phyloP scores from a whole-genome alignment of 2,329 filamentous ascomycete species.

The Aspergillus calidoustus region DNA sequence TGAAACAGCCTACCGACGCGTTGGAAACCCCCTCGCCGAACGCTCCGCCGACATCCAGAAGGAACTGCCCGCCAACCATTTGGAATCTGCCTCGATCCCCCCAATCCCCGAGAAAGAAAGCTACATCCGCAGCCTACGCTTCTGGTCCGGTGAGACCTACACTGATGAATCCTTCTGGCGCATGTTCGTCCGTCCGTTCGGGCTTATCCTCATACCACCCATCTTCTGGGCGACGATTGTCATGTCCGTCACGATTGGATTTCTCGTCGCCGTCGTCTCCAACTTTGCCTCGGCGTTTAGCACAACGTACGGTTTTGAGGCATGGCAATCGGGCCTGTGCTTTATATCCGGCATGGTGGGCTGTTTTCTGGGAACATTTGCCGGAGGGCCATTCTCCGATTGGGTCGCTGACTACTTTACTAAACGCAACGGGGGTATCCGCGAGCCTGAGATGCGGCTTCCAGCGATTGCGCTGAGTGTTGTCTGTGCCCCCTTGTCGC shows the following conservation, averaged over 20 bases:
- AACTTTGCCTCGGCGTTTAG: conserved; percentile 16
- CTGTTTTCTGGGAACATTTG: conserved; percentile 6
- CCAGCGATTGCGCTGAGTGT: conserved; percentile 24
- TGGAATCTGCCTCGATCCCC: neutral
- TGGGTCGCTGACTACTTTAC: conserved; percentile 14
- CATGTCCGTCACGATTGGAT: conserved; percentile 14
- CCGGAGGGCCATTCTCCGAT: conserved; percentile 15
- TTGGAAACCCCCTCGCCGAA: neutral
- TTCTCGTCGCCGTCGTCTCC: conserved; percentile 13
- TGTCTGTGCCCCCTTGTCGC: conserved; percentile 31
- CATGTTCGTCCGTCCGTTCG: conserved; percentile 13
- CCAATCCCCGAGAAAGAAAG: neutral
- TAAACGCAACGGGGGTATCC: conserved; percentile 9
- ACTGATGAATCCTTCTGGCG: conserved; percentile 12
- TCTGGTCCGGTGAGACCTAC: conserved; percentile 2
- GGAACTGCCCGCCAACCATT: neutral
- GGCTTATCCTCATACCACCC: conserved; percentile 8
- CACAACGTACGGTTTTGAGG: conserved; percentile 8
- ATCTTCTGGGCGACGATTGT: conserved; percentile 17
- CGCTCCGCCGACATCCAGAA: neutral
- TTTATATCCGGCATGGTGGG: conserved; percentile 11
- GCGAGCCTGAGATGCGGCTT: conserved; percentile 16
- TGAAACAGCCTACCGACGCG: conserved; percentile 11
- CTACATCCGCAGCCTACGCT: conserved; percentile 5
- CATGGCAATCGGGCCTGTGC: conserved; percentile 16